phyloP scores from a whole-genome alignment of 2,329 filamentous ascomycete species.

The Ilyonectria robusta region DNA sequence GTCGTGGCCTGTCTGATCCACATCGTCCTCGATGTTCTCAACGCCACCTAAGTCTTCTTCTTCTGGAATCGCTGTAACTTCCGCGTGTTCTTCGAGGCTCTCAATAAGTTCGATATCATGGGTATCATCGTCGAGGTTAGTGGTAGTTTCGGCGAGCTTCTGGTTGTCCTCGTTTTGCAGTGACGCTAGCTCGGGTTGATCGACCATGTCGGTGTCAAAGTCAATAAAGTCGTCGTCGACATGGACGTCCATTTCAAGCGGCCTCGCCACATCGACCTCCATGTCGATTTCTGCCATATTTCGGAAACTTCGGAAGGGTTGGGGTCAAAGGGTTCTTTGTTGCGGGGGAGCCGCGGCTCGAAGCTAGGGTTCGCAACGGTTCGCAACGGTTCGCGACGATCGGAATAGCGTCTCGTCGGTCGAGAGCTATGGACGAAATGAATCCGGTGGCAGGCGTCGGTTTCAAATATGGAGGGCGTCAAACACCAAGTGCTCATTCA shows the following conservation, averaged over 20 bases:
- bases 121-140: conserved; percentile 37
- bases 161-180: conserved; percentile 5
- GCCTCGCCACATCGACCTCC: conserved; percentile 50
- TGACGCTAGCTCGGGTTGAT: conserved; percentile 37
- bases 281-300: conserved; percentile 51
- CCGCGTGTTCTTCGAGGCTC: conserved; percentile 35
- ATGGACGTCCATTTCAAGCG: conserved; percentile 41
- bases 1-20: conserved; percentile 25
- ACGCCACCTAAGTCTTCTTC: conserved; percentile 37
- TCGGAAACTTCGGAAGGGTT: not conserved
- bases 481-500: conserved; percentile 36
- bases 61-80: conserved; percentile 40
- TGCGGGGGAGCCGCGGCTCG: conserved; percentile 2
- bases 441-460: not conserved
- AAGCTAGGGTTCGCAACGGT: conserved; percentile 6
- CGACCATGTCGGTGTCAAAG: conserved; percentile 55
- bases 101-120: conserved; percentile 39
- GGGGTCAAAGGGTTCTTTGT: not conserved
- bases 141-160: conserved; percentile 21
- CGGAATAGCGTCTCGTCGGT: not conserved
- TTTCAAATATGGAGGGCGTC: conserved; percentile 3
- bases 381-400: not conserved
- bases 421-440: not conserved
- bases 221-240: conserved; percentile 55
- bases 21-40: conserved; percentile 27